These are phyloP conservation scores for Cyberlindnera japonica DNA, from an alignment of 805 yeast genomes.

Conservation along the genomic window DNA sequence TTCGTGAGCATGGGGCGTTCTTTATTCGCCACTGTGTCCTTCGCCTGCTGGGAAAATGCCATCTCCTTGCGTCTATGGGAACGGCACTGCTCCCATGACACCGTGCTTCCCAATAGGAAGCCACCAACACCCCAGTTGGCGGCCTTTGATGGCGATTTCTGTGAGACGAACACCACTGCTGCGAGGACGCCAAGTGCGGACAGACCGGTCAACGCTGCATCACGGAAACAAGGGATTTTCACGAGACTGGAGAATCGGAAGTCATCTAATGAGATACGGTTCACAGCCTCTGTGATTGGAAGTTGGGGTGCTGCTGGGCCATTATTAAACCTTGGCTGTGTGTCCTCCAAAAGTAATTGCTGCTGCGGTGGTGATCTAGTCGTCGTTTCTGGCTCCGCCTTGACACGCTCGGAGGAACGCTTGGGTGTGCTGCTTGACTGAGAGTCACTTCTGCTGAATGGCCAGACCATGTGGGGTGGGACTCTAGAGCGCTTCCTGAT, in stretches of 20 bases:
- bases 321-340: conserved; percentile 36
- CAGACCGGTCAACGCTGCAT: conserved; percentile 73
- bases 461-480: conserved; percentile 29
- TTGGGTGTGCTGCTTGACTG: conserved; percentile 7
- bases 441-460: conserved; percentile 11
- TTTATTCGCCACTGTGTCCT: conserved; percentile 40
- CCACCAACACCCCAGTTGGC: conserved; percentile 84
- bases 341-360: conserved; percentile 37
- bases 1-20: conserved; percentile 34
- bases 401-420: conserved; percentile 24
- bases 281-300: conserved; percentile 38
- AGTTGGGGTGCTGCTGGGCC: conserved; percentile 29
- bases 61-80: conserved; percentile 61
- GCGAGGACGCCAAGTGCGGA: conserved; percentile 70
- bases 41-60: conserved; percentile 67
- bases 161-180: conserved; percentile 61
- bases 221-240: conserved; percentile 73
- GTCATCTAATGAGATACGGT: conserved; percentile 43
- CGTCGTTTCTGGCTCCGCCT: not conserved
- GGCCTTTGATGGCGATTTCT: conserved; percentile 57
- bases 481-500: no score
- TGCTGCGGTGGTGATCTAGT: no score
- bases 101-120: conserved; percentile 69
- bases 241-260: conserved; percentile 49
- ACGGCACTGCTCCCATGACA: conserved; percentile 94